Conservation (phyloP, 2,329 filamentous ascomycete species). For the Aspergillus luchuensis region DNA sequence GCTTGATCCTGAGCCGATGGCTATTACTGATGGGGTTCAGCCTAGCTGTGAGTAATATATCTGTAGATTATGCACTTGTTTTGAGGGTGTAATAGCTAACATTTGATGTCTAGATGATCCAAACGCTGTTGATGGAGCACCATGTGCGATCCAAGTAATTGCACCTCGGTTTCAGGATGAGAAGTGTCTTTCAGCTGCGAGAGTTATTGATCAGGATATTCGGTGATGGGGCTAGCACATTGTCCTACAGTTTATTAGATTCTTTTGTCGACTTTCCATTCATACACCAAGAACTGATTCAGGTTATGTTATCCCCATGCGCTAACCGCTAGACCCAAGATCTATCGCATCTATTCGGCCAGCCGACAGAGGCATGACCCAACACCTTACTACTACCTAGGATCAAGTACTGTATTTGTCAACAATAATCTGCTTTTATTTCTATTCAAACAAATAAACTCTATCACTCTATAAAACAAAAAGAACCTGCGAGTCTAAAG, state of each 20-base stretch:
- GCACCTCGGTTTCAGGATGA: conserved; percentile 53
- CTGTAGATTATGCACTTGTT: accelerated
- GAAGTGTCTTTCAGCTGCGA: conserved; percentile 41
- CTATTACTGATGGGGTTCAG: conserved; percentile 33
- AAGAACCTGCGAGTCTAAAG: conserved; percentile 32
- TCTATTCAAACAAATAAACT: too few relatives aligned
- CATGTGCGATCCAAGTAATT: conserved; percentile 51
- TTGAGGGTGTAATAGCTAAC: neutral
- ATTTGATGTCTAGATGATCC: conserved; percentile 41
- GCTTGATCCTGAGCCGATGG: conserved; percentile 38
- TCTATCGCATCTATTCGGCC: too few relatives aligned
- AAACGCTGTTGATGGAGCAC: conserved; percentile 45
- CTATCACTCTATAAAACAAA: too few relatives aligned
- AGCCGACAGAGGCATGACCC: too few relatives aligned
- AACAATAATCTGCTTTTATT: too few relatives aligned
- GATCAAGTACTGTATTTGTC: too few relatives aligned
- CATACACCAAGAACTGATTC: too few relatives aligned
- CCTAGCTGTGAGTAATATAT: conserved; percentile 27
- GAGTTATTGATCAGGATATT: conserved; percentile 33
- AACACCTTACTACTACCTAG: too few relatives aligned
- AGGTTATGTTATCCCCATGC: too few relatives aligned
- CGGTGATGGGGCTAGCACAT: neutral
- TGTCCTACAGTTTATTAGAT: too few relatives aligned
- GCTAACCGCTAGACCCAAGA: too few relatives aligned
- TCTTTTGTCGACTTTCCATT: too few relatives aligned